Evolutionary conservation across 352 stramenopile species (phyloP).

Genomic region (Sclerospora graminicola): DNA sequence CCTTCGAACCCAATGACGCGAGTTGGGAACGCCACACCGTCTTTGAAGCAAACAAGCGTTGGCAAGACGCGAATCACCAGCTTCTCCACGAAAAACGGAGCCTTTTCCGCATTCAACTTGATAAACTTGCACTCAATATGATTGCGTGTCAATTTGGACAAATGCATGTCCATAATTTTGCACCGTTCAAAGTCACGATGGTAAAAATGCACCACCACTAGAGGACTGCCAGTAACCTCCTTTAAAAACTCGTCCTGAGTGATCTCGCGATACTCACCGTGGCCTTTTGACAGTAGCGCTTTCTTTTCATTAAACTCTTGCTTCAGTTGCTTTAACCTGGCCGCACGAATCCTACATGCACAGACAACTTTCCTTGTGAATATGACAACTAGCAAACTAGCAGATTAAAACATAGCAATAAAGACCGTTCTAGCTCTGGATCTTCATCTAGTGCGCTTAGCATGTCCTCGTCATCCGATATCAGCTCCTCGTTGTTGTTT

Average conservation of each 20-base stretch:
- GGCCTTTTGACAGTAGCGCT: constrained; percentile 49
- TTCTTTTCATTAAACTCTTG: constrained; percentile 48
- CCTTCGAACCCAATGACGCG: constrained; percentile 90
- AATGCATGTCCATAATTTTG: constrained; percentile 95
- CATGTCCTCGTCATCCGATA: constrained; percentile 52
- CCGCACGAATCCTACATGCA: constrained; percentile 55
- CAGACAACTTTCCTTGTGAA: background rate
- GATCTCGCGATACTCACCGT: constrained; percentile 87
- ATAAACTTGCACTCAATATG: constrained; percentile 93
- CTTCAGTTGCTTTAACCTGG: constrained; percentile 68
- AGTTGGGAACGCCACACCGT: constrained; percentile 87
- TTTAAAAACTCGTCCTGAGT: constrained; percentile 92
- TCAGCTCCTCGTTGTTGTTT: constrained; percentile 20
- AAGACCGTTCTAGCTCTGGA: constrained; percentile 55
- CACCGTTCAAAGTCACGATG: constrained; percentile 96
- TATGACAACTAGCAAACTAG: background rate
- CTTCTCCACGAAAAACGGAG: constrained; percentile 92
- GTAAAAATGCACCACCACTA: constrained; percentile 92
- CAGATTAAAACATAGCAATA: background rate
- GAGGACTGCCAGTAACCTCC: constrained; percentile 83
- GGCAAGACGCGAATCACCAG: constrained; percentile 89
- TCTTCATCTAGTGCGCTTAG: constrained; percentile 70
- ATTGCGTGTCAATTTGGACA: constrained; percentile 37
- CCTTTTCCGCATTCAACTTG: constrained; percentile 91
- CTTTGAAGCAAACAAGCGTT: constrained; percentile 87